Conservation (phyloP, 805 yeast genomes). For the Candida maris region DNA sequence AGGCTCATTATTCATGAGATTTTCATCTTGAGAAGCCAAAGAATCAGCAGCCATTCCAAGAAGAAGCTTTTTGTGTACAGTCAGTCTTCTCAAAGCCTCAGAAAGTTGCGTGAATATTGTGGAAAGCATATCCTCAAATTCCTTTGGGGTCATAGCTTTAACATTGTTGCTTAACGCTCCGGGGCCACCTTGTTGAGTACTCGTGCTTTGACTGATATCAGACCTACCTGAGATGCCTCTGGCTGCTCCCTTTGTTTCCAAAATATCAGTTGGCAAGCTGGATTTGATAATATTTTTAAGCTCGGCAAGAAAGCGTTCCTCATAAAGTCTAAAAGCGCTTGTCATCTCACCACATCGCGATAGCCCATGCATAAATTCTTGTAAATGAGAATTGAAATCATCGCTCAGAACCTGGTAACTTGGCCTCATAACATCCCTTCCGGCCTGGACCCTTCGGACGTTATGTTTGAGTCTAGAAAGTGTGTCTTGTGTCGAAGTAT, state of each 20-base stretch:
- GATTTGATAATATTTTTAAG: constrained; percentile 67
- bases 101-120: constrained; percentile 59
- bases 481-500: constrained; percentile 44
- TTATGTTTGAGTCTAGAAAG: constrained; percentile 42
- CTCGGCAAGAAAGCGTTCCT: constrained; percentile 65
- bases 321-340: constrained; percentile 60
- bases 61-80: constrained; percentile 73
- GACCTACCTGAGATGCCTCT: constrained; percentile 26
- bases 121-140: constrained; percentile 68
- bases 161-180: constrained; percentile 40
- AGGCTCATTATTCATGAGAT: constrained; percentile 28
- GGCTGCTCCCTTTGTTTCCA: constrained; percentile 11
- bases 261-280: constrained; percentile 52
- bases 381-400: constrained; percentile 41
- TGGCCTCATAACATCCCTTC: constrained; percentile 1
- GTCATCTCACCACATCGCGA: constrained; percentile 58
- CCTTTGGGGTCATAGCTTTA: constrained; percentile 64
- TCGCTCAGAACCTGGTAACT: constrained; percentile 18
- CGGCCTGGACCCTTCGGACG: constrained; percentile 10
- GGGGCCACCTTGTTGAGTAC: constrained; percentile 24
- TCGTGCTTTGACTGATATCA: constrained; percentile 24
- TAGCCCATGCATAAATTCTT: constrained; percentile 50
- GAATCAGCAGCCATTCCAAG: constrained; percentile 64
- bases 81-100: constrained; percentile 69
- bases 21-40: constrained; percentile 29